These are phyloP conservation scores for Solanum hybrid DNA, from an alignment of 305 asterid species.

Conservation along the genomic window DNA sequence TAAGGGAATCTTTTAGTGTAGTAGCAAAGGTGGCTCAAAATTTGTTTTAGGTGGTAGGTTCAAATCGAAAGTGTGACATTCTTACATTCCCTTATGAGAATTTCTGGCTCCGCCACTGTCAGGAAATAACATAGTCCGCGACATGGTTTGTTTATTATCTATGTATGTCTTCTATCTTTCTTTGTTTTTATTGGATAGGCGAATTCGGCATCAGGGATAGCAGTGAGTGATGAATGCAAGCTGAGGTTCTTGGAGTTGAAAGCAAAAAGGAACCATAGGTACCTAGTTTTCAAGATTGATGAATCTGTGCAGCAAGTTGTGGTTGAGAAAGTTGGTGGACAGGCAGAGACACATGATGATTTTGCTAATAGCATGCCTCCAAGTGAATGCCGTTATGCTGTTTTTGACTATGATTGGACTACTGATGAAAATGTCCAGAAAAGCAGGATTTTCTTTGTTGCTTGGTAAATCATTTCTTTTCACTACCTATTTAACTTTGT, in stretches of 20 bases:
- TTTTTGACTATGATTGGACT: conserved; percentile 17
- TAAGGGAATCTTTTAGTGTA: neutral
- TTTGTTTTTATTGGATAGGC: neutral
- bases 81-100: neutral
- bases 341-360: conserved; percentile 12
- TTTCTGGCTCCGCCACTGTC: neutral
- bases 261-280: conserved; percentile 13
- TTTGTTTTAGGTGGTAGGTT: neutral
- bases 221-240: conserved; percentile 24
- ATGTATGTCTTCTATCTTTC: neutral
- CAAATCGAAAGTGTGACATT: neutral
- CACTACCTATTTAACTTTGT: neutral
- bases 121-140: neutral
- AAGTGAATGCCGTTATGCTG: conserved; percentile 21
- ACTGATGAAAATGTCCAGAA: conserved; percentile 19
- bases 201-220: conserved; percentile 19
- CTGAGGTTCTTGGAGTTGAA: conserved; percentile 13
- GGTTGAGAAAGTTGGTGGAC: conserved; percentile 19
- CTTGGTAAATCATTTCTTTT: conserved; percentile 4
- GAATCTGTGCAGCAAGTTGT: conserved; percentile 14
- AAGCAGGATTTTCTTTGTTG: conserved; percentile 21
- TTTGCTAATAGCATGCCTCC: conserved; percentile 17
- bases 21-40: neutral
- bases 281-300: conserved; percentile 20
- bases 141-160: neutral